A percentile compares a stretch with the other conserved stretches of the same genome.
Evolutionary conservation across 2,329 filamentous ascomycete genomes (phyloP).

Genomic region (Dactylella cylindrospora): DNA sequence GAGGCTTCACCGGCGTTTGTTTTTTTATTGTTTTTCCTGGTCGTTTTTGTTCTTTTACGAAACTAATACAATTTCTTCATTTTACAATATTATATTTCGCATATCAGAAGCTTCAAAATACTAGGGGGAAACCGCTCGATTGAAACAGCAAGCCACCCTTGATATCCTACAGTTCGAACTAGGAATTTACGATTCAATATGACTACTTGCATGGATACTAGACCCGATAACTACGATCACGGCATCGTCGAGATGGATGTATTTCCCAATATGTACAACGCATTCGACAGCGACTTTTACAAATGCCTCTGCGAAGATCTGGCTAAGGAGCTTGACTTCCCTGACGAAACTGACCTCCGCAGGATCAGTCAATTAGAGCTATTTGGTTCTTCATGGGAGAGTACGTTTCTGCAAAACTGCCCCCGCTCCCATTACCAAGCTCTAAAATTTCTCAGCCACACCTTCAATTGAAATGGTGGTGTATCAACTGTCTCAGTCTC

Average conservation of each 20-base stretch:
- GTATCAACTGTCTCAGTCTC: conserved; percentile 14
- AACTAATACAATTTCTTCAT: too few relatives aligned
- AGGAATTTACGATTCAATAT: too few relatives aligned
- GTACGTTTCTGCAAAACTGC: conserved; percentile 18
- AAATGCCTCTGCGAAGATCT: conserved; percentile 43
- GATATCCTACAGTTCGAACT: too few relatives aligned
- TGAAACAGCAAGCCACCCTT: too few relatives aligned
- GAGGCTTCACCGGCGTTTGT: conserved; percentile 39
- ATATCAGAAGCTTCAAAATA: too few relatives aligned
- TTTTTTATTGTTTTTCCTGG: conserved; percentile 3
- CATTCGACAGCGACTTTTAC: conserved; percentile 42
- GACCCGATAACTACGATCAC: conserved; percentile 11
- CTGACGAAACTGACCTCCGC: conserved; percentile 34
- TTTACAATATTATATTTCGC: too few relatives aligned
- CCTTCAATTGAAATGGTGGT: conserved; percentile 7
- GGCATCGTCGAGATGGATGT: too few relatives aligned
- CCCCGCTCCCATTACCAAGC: background rate
- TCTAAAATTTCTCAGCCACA: conserved; percentile 1
- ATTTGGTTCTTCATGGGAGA: conserved; percentile 43
- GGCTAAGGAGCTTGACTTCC: conserved; percentile 41
- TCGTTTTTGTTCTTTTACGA: conserved; percentile 10
- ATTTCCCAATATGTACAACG: conserved; percentile 23
- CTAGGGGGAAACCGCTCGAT: too few relatives aligned
- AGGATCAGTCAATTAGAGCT: conserved; percentile 42
- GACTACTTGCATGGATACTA: conserved; percentile 32